Conservation (phyloP, 345 rosid genomes). For the Lepidium didymum region DNA sequence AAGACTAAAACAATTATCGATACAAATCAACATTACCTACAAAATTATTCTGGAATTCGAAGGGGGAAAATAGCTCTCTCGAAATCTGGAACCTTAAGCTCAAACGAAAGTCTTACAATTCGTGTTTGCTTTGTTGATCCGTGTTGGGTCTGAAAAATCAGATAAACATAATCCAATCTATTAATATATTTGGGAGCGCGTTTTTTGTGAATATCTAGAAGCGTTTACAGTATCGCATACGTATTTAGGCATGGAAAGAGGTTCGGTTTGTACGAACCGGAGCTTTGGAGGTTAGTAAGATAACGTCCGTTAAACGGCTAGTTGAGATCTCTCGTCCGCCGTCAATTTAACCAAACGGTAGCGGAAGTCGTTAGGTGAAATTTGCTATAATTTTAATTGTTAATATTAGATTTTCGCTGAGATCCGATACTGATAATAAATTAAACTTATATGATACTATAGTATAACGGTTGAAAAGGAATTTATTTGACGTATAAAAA, state of each 20-base stretch:
- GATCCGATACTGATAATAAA: background rate
- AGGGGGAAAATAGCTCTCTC: background rate
- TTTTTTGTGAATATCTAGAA: slow-evolving; percentile 12
- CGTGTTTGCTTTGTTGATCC: background rate
- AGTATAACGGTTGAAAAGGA: background rate
- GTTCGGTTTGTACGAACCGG: slow-evolving; percentile 12
- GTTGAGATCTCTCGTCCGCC: background rate
- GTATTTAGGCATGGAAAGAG: background rate
- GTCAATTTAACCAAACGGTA: slow-evolving; percentile 4
- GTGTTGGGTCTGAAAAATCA: slow-evolving; percentile 16
- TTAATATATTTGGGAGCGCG: slow-evolving; percentile 25
- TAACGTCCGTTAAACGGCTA: slow-evolving; percentile 25
- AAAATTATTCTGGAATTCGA: background rate
- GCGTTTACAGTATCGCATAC: background rate
- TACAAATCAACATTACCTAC: slow-evolving; percentile 10
- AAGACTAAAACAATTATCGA: background rate
- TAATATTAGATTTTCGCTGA: background rate
- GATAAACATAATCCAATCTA: background rate
- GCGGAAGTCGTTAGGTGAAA: slow-evolving; percentile 6
- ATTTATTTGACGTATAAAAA: background rate
- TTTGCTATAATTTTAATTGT: background rate
- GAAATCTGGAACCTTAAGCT: slow-evolving; percentile 21
- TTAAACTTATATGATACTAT: background rate
- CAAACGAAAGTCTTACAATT: slow-evolving; percentile 2
- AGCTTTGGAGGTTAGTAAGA: slow-evolving; percentile 11